Base-by-base conservation (phyloP, 2,329 filamentous ascomycete genomes). In the Chaetothyriales sp. region DNA sequence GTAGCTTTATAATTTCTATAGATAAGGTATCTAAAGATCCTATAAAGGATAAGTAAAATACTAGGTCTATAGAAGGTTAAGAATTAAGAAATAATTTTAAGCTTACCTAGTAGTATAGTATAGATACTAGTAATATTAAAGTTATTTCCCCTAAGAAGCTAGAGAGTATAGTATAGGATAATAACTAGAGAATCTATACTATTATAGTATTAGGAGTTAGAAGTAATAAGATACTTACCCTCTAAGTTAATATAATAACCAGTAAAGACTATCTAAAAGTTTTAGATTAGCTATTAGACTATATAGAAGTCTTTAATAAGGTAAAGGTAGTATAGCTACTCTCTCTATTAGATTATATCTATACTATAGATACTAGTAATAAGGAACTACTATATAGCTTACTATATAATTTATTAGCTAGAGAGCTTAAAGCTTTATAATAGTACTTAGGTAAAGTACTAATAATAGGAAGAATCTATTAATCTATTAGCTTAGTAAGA, bases 361-460 rank as follows among this genome's bases (percentile, higher is more conserved):
- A 47, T 33, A 7, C 19, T 13, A 47, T 47, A 3, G 46, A 47
- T 4, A 9, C 28, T 33, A 6, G 13, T 5, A 15, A 7, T 4
- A 13, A 10, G 28, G 46, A 47, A 4, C 18, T 7, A 4, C 46
- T 18, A 7, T 47, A 22, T 9, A 15, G 46, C 5, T 18, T 18
- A 2, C 28, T 47, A 7, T 61, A 61, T 37, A 44, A 22, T 5
- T 44, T 60, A 4, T 52, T 29, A 5, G 29, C 44, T 43, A 44
- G 19, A 13, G 48, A 61, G 44, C 46, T 60, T 8, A 19, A 52
- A 10, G 49, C 51, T 15, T 40, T 62, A 10, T n/a, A 43, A 28
- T 20, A 57, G 48, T 62, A 62, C 18, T 18, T 64, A 22, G 29
- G 57, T n/a, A 43, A 60, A 10, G 55, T 50, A 9, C 44, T 61